phyloP scores from a whole-genome alignment of 2,329 filamentous ascomycete genomes.

The Kalaharituber pfeilii region DNA sequence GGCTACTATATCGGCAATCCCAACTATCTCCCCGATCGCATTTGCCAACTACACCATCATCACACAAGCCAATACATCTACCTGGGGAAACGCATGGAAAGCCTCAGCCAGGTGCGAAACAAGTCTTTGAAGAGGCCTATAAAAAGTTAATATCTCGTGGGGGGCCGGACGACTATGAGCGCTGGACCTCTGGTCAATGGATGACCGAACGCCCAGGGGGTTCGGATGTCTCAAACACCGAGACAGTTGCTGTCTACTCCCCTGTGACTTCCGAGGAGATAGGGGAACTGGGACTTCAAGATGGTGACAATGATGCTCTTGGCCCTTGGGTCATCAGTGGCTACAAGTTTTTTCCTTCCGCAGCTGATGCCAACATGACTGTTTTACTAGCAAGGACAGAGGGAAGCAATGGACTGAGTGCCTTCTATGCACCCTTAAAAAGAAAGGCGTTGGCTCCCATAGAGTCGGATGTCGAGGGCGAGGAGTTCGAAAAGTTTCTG shows the following conservation, averaged over 20 bases:
- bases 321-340: constrained; percentile 46
- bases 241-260: constrained; percentile 38
- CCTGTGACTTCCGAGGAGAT: constrained; percentile 15
- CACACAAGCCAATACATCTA: constrained; percentile 9
- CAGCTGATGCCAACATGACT: constrained; percentile 47
- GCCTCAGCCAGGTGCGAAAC: constrained; percentile 6
- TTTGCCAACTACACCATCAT: background rate
- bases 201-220: constrained; percentile 57
- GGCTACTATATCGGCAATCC: constrained; percentile 25
- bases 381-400: constrained; percentile 45
- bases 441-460: constrained; percentile 23
- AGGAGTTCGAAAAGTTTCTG: background rate
- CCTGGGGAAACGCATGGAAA: constrained; percentile 1
- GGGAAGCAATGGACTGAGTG: constrained; percentile 35
- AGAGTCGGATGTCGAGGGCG: background rate
- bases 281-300: constrained; percentile 22
- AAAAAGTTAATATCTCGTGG: constrained; percentile 35
- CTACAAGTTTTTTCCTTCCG: constrained; percentile 56
- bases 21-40: constrained; percentile 1
- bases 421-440: constrained; percentile 49
- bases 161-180: constrained; percentile 27
- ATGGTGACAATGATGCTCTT: constrained; percentile 26
- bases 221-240: constrained; percentile 50
- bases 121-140: constrained; percentile 38
- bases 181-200: constrained; percentile 61